Evolutionary conservation across 331 rosid species (phyloP).

Genomic region (Arachis monticola): DNA sequence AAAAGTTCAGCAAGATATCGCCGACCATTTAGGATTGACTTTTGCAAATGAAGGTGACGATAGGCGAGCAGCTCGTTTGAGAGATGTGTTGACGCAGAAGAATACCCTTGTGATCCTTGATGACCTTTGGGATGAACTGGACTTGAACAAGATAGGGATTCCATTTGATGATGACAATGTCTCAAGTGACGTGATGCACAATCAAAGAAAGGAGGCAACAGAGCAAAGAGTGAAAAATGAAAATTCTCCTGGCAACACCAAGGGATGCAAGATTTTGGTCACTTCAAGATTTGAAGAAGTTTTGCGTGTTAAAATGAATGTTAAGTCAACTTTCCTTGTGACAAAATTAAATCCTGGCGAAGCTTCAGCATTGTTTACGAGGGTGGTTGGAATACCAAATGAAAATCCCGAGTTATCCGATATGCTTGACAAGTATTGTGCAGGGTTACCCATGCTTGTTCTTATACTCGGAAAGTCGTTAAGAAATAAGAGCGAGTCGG

Average conservation of each 20-base stretch:
- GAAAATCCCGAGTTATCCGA: background rate
- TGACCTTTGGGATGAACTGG: constrained; percentile 32
- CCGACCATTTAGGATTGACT: too few relatives aligned
- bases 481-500: fast-evolving
- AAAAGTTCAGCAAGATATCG: too few relatives aligned
- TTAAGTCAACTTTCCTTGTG: background rate
- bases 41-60: too few relatives aligned
- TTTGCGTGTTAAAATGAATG: background rate
- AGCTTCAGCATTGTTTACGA: background rate
- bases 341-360: background rate
- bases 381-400: background rate
- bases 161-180: background rate
- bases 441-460: constrained; percentile 23
- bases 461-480: background rate
- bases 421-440: background rate
- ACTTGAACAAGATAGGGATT: background rate
- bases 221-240: background rate
- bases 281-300: background rate
- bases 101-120: constrained; percentile 26
- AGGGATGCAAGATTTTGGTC: constrained; percentile 37
- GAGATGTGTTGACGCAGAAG: too few relatives aligned
- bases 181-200: too few relatives aligned
- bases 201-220: too few relatives aligned
- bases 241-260: background rate
- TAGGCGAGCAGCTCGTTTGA: too few relatives aligned